Evolutionary conservation across 495 filamentous ascomycete genomes (phyloP), one percentile per base, ranked within the genome.

Genomic region (Talaromyces ruber): DNA sequence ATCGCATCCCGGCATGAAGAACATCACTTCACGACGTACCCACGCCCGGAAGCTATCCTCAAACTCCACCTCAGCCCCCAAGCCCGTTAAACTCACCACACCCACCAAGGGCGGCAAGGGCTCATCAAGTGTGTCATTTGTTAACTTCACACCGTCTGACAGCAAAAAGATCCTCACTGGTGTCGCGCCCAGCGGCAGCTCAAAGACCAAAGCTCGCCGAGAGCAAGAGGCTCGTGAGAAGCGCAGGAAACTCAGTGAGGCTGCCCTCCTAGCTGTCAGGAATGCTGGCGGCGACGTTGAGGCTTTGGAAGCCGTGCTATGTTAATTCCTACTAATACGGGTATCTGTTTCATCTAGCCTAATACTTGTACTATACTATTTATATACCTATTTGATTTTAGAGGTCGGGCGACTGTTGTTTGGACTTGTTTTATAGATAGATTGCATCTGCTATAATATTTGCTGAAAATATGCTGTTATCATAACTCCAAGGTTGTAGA

Each of bases 71-170:
- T 68, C 60, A 25, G 66, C 63, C 7, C 76, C 74, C 34, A 77
- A 75, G 59, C 68, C 75, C 2, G 69, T 60, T 39, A 61, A 50
- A 25, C 66, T 68, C 29, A 63, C 63, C 45, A 66, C 62, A 37
- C 76, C 74, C 37, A 72, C 76, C 26, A 74, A 68, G 34, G 70
- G 70, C 16, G 70, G 68, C 52, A 76, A 74, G 54, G 22, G 8
- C 5, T 68, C 76, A 25, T 76, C 77, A 28, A 75, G 70, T 9
- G 84, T 88, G 45, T 86, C 85, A 1, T 98, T 98, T 67, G 90
- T 96, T 60, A 98, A 98, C 71, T 96, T 87, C 74, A 97, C 92
- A n/a, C 84, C 92, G 0, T 69, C 80, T 14, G 95, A 98, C 72
- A 87, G 84, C 70, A 77, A 81, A 37, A 85, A 86, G 70, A 90